A percentile compares a stretch with the other conserved stretches of the same genome.
Conservation (phyloP, 176 grass and related monocot species). For the Carex pumila region DNA sequence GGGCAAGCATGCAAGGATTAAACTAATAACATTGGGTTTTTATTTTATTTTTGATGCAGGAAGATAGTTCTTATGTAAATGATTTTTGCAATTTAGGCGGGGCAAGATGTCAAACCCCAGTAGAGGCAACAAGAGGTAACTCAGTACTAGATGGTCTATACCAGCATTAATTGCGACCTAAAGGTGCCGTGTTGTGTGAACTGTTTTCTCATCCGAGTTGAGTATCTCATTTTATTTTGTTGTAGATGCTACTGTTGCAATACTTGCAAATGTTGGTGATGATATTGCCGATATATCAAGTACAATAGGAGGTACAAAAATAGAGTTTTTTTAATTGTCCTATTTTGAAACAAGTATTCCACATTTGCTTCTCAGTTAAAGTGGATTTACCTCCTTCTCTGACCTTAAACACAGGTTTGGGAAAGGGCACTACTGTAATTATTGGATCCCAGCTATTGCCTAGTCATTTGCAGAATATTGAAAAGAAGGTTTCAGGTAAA, state of each 20-base stretch:
- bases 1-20: neutral
- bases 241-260: slow-evolving; percentile 44
- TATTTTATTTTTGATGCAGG: neutral
- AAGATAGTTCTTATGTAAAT: slow-evolving; percentile 13
- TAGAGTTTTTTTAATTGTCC: slow-evolving; percentile 21
- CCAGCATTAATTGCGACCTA: neutral
- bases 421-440: slow-evolving; percentile 38
- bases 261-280: slow-evolving; percentile 38
- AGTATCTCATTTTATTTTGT: neutral
- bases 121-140: slow-evolving; percentile 26
- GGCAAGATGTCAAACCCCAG: neutral
- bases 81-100: slow-evolving; percentile 7
- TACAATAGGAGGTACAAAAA: slow-evolving; percentile 32
- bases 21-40: neutral
- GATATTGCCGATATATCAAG: slow-evolving; percentile 45
- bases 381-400: neutral
- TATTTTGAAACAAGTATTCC: neutral
- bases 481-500: slow-evolving; percentile 54
- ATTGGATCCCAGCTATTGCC: slow-evolving; percentile 37
- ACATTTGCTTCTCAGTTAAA: neutral
- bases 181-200: neutral
- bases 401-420: slow-evolving; percentile 41
- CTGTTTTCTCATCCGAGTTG: neutral
- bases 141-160: neutral
- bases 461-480: slow-evolving; percentile 48